Evolutionary conservation across 139 green algal genomes (phyloP).

Genomic region (Chlorella sorokiniana): DNA sequence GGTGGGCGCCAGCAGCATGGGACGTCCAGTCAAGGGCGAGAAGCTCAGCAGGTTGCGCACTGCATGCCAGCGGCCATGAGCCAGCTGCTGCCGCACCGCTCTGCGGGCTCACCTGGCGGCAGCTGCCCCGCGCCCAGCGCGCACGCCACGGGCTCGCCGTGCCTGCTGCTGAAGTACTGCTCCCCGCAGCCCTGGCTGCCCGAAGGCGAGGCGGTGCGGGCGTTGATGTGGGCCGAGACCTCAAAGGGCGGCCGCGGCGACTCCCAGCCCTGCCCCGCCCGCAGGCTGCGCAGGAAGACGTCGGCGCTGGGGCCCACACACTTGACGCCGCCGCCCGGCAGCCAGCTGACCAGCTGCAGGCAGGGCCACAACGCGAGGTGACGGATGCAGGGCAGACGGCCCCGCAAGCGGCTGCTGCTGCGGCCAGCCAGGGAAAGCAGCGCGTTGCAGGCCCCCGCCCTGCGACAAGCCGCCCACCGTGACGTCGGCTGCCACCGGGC

Average conservation of each 20-base stretch:
- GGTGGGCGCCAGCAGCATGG: not conserved
- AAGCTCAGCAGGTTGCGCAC: not conserved
- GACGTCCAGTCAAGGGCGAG: not conserved
- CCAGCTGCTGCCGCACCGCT: no score
- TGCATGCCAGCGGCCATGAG: not conserved
- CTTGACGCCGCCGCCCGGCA: not conserved
- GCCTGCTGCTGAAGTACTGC: not conserved
- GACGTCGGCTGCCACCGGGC: constrained; percentile 63
- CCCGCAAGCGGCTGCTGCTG: no score
- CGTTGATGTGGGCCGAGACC: constrained; percentile 43
- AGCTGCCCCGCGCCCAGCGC: constrained; percentile 27
- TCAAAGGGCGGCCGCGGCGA: constrained; percentile 76
- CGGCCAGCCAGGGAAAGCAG: no score
- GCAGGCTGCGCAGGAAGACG: constrained; percentile 59
- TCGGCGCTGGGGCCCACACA: constrained; percentile 25
- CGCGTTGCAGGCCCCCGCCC: not conserved
- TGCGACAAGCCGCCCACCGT: constrained; percentile 41
- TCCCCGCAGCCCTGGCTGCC: not conserved
- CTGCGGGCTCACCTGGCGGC: constrained; percentile 30
- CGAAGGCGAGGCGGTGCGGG: not conserved
- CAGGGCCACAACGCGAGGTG: not conserved
- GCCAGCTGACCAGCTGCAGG: constrained; percentile 32
- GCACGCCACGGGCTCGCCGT: constrained; percentile 6
- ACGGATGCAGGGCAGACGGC: not conserved
- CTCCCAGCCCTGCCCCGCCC: constrained; percentile 73